A percentile compares a stretch with the other conserved stretches of the same genome.
Evolutionary conservation across 495 filamentous ascomycete genomes (phyloP).

Genomic region (Thermochaetoides thermophila): DNA sequence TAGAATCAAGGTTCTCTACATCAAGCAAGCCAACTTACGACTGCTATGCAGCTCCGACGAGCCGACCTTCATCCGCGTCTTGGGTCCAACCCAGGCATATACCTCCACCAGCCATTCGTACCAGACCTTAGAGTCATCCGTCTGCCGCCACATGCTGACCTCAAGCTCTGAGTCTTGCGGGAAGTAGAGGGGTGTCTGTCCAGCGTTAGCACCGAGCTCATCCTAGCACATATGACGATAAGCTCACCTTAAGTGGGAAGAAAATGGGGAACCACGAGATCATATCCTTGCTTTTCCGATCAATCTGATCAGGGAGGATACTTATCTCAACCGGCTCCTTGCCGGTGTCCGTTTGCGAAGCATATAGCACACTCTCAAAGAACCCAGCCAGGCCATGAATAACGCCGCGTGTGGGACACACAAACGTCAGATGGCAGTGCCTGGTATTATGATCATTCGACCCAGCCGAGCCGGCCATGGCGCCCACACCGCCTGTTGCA

Average conservation of each 20-base stretch:
- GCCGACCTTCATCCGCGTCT: constrained; percentile 56
- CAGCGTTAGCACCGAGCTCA: constrained; percentile 5
- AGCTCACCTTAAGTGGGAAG: constrained; percentile 70
- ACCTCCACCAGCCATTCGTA: constrained; percentile 96
- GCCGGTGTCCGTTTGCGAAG: constrained; percentile 9
- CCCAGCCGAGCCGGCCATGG: constrained; percentile 41
- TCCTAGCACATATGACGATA: not conserved
- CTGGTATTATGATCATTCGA: constrained; percentile 83
- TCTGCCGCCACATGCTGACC: constrained; percentile 86
- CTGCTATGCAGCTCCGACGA: constrained; percentile 78
- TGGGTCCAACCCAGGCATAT: constrained; percentile 45
- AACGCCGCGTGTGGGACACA: constrained; percentile 55
- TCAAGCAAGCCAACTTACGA: constrained; percentile 79
- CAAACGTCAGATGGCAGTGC: constrained; percentile 58
- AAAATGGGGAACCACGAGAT: constrained; percentile 98
- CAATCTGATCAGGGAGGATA: constrained; percentile 85
- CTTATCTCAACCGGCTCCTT: constrained; percentile 61
- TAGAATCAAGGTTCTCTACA: too few relatives aligned
- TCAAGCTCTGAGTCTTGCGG: constrained; percentile 74
- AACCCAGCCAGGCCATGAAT: constrained; percentile 89
- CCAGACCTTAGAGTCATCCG: constrained; percentile 92
- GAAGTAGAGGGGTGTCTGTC: constrained; percentile 70
- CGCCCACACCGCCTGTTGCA: constrained; percentile 39
- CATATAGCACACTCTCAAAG: constrained; percentile 85
- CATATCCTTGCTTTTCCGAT: constrained; percentile 82